Base-by-base conservation (phyloP, 805 yeast species). In the Saccharomyces eubayanus region DNA sequence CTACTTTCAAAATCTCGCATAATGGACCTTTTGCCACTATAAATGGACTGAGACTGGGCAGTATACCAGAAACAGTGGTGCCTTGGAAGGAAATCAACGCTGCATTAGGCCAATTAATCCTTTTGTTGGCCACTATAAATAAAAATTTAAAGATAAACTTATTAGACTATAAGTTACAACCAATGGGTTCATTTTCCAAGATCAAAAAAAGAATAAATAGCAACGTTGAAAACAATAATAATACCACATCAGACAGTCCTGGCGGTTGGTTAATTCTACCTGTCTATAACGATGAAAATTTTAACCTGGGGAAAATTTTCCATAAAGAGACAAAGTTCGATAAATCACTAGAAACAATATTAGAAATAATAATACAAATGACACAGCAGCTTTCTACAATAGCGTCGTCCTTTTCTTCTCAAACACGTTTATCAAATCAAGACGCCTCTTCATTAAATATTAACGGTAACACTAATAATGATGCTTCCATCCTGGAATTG, bases 51-150 rank as follows among this genome's bases (percentile, higher is more conserved):
- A 71, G 96, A 53, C 67, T 92, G n/a, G 98, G 98, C 0, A 74
- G 82, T 12, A 67, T 81, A 49, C 81, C 79, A 45, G 78, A 76
- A 6, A 69, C 73, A 51, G 79, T 77, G 55, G 87, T 91, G 0
- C 85, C 95, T 1, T 89, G 96, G 96, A 81, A 88, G 52, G 98
- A 91, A 62, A 84, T 89, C 46, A 91, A 90, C 65, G 94, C 95
- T 1, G 97, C 96, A 0, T 71, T 91, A 61, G 98, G 98, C 0
- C 96, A 91, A 59, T 72, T 91, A 1, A 79, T 88, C 1, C 70
- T 89, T 11, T 69, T 92, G 20, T 65, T 91, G 30, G 77, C 84
- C 0, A 87, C 92, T 1, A 76, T 90, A 2, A 69, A 80, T 1
- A 72, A 80, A 11, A 74, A 84, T 47, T 73, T 89, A 30, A 74